Evolutionary conservation across 2,329 filamentous ascomycete genomes (phyloP), one percentile per base, ranked within the genome.

Genomic region (Bertia moriformis): DNA sequence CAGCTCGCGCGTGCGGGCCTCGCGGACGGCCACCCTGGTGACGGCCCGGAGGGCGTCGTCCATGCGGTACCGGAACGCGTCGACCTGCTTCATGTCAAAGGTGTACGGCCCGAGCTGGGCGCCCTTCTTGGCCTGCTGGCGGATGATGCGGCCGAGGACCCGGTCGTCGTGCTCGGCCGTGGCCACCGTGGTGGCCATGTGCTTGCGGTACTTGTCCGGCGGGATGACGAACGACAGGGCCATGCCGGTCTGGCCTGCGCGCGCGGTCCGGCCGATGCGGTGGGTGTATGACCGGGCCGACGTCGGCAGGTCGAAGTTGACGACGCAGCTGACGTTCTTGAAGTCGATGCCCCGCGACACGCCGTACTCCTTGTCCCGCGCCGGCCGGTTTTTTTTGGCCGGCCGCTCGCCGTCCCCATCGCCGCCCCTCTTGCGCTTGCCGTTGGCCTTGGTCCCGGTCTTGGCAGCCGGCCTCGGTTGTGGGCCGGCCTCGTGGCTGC

Each of bases 341-440:
- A 98, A 98, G 59, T 98, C 91, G 49, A 98, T 93, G 42, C 89
- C 89, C 50, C 91, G 76, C 10, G 88, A 89, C n/a, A 96, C 81
- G 14, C 91, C 88, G 51, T 91, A 98, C 52, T 98, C 91, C 45
- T 83, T 81, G 51, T 93, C 83, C 19, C 65, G 67, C 49, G 77
- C 79, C 4, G 67, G 63, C 14, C 69, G 67, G 42, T 79, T 82
- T 56, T 82, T 73, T 46, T 69, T 82, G 46, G 69, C 68, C 19
- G 62, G 56, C 38, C 51, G 52, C 3, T 48, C 44, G 4, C 39
- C 44, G 19, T 51, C 44, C 35, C 51, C 45, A 41, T 52, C 56
- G 38, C 52, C 54, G 38, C 57, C 54, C 7, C 42, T 45, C 30
- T 50, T 43, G 4, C 47, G 46, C 0, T 44, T 41, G 4, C 52